A percentile compares a stretch with the other conserved stretches of the same genome.
Conservation (phyloP, 1,139 yeast genomes). For the Yamadazyma trypodendri region DNA sequence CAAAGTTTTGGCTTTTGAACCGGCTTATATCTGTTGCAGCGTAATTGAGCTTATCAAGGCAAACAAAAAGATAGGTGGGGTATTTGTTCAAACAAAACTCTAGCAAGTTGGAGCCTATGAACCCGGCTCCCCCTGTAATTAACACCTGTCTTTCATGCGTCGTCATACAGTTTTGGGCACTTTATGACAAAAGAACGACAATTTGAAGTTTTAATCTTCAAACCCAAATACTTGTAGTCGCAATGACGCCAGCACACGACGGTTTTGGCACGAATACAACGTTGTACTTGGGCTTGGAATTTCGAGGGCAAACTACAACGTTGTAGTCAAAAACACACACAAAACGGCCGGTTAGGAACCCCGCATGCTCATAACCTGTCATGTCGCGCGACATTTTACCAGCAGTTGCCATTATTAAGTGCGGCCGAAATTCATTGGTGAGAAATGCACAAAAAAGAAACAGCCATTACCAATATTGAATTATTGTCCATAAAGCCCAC, state of each 20-base stretch:
- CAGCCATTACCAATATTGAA: not conserved
- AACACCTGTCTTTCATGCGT: constrained; percentile 26
- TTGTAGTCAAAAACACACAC: constrained; percentile 13
- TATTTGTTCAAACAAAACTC: constrained; percentile 36
- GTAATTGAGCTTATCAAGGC: constrained; percentile 49
- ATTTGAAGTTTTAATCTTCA: too few relatives aligned
- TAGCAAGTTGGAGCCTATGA: constrained; percentile 53
- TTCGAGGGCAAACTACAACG: constrained; percentile 17
- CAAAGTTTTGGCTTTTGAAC: constrained; percentile 17
- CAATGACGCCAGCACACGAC: constrained; percentile 2
- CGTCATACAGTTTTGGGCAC: too few relatives aligned
- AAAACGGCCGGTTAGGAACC: not conserved
- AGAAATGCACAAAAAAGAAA: constrained; percentile 1
- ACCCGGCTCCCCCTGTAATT: constrained; percentile 62
- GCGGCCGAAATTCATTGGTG: not conserved
- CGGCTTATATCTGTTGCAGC: constrained; percentile 18
- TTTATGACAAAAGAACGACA: too few relatives aligned
- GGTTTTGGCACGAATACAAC: not conserved
- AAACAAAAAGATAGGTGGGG: constrained; percentile 40
- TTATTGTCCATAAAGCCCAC: not conserved
- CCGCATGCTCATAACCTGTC: not conserved
- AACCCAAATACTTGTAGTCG: too few relatives aligned
- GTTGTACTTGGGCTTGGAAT: not conserved
- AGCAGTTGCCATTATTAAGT: not conserved
- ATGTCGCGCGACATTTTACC: constrained; percentile 1